These are phyloP conservation scores for Drechmeria coniospora DNA, from an alignment of 2,329 filamentous ascomycete genomes.

Conservation along the genomic window DNA sequence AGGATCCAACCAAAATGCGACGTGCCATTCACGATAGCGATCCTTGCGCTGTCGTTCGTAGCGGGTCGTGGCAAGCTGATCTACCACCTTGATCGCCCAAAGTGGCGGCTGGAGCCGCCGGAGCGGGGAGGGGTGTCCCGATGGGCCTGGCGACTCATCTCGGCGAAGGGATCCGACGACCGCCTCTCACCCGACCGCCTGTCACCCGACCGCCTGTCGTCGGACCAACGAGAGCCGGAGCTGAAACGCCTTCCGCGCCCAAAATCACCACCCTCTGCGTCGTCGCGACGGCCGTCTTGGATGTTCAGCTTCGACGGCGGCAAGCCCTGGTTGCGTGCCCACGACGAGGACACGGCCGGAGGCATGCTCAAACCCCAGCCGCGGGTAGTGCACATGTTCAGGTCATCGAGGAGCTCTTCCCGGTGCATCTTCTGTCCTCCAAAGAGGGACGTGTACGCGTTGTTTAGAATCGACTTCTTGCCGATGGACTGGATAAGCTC, in stretches of 20 bases:
- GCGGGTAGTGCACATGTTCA: conserved; percentile 36
- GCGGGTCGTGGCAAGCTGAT: no score
- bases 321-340: conserved; percentile 17
- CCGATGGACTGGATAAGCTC: conserved; percentile 27
- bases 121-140: conserved; percentile 13
- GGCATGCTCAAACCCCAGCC: conserved; percentile 37
- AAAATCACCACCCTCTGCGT: conserved; percentile 5
- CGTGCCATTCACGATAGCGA: no score
- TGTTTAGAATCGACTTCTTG: conserved; percentile 14
- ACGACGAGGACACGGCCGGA: conserved; percentile 21
- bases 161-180: conserved; percentile 11
- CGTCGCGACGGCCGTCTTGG: conserved; percentile 4
- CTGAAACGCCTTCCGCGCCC: conserved; percentile 4
- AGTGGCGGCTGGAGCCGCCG: conserved; percentile 7
- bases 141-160: conserved; percentile 11
- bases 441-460: conserved; percentile 41
- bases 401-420: conserved; percentile 25
- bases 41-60: no score
- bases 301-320: conserved; percentile 19
- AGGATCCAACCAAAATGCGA: no score
- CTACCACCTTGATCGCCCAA: conserved; percentile 2
- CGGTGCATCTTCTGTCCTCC: conserved; percentile 30
- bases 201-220: no score
- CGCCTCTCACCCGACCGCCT: conserved; percentile 1
- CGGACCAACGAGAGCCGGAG: conserved; percentile 3